Evolutionary conservation across 2,329 filamentous ascomycete species (phyloP), one percentile per base, ranked within the genome.

Genomic region (Colletotrichum cereale): DNA sequence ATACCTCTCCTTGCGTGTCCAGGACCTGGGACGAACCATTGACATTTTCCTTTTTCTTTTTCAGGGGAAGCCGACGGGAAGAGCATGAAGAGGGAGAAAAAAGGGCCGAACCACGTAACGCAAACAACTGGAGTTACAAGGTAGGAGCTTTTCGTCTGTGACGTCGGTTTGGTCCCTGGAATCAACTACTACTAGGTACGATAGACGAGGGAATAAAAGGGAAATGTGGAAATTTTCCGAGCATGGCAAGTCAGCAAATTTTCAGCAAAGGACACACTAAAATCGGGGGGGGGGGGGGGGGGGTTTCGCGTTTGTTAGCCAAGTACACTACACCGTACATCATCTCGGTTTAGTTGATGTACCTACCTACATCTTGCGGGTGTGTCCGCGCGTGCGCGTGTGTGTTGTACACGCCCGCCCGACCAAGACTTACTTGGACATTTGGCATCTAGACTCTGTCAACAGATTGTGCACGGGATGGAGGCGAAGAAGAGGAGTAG

Each of bases 31-130:
- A 63, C 61, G 48, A 63, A 53, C 36, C 50, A 24, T 55, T 55
- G 24, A 12, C 21, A 10, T 50, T 29, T 40, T 47, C 2, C 21
- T n/a, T n/a, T n/a, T n/a, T n/a, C n/a, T n/a, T n/a, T n/a, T n/a
- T n/a, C 47, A 52, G 50, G 60, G 34, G 60, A 62, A 67, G 34
- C 42, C 34, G 50, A 48, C 50, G 31, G 42, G 29, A 62, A 63
- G 48, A 40, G 6, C 16, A 24, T 24, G 34, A 56, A 56, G 31
- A 36, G 31, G n/a, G 29, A 10, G 26, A 11, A 24, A 68, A 64
- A 64, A 58, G 69, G 69, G 50, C 67, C 69, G 69, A 69, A 69
- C 52, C 53, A 72, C 65, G 65, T 58, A 63, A 68, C 47, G 36
- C 24, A 29, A 47, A 71, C 7, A 31, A 72, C 63, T 72, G 69